Percentiles rank a stretch among this genome's conserved stretches.
These are phyloP conservation scores for Dendrocalamus latiflorus DNA, from an alignment of 202 grass and related monocot genomes.

Conservation along the genomic window DNA sequence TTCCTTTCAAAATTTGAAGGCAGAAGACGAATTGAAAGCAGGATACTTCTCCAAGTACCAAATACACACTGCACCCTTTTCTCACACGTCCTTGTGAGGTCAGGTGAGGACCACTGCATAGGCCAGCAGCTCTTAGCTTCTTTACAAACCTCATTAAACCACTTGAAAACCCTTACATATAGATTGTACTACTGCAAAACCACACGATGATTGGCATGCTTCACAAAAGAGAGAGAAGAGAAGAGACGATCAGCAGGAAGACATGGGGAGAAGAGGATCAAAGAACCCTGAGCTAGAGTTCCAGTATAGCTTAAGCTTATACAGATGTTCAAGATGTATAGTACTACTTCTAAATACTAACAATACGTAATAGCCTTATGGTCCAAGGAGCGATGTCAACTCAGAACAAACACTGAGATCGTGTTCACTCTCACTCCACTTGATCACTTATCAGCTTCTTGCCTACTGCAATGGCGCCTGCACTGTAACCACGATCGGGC, in stretches of 20 bases:
- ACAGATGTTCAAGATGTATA: conserved; percentile 16
- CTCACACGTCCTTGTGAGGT: too few species aligned
- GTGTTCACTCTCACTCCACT: not conserved
- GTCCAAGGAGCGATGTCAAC: not conserved
- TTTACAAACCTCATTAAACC: not conserved
- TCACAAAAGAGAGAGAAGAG: not conserved
- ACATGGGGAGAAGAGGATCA: not conserved
- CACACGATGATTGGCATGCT: not conserved
- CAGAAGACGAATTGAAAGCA: too few species aligned
- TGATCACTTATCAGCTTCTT: not conserved
- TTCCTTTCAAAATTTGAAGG: too few species aligned
- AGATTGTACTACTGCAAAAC: not conserved
- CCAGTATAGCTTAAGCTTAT: conserved; percentile 7
- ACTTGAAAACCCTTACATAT: not conserved
- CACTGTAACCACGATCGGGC: conserved; percentile 66
- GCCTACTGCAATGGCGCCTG: conserved; percentile 71
- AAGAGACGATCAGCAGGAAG: not conserved
- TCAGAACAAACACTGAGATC: not conserved
- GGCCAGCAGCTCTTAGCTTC: not conserved
- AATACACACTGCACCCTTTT: too few species aligned
- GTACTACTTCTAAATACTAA: not conserved
- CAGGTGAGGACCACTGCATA: too few species aligned
- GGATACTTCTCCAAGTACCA: too few species aligned
- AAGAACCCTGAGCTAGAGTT: conserved; percentile 24
- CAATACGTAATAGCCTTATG: not conserved